Percentiles rank a stretch among this genome's conserved stretches.
Conservation (phyloP, 192 early-diverging fungal species). For the Pilobolus umbonatus region DNA sequence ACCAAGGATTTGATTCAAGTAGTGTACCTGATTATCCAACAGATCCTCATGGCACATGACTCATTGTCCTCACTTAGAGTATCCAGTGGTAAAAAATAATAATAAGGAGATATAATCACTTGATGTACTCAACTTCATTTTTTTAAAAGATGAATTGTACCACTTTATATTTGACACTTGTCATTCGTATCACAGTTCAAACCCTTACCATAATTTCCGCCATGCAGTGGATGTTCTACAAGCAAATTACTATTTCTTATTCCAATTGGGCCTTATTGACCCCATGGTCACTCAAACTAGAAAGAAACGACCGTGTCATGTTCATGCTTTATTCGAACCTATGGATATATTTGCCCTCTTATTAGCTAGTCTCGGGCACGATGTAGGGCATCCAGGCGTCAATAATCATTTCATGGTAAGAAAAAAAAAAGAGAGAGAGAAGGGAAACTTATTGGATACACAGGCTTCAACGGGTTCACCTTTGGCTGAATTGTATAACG, state of each 20-base stretch:
- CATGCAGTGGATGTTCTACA: conserved; percentile 94
- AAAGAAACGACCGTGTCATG: background rate
- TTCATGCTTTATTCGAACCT: conserved; percentile 9
- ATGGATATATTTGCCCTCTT: conserved; percentile 68
- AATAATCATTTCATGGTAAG: conserved; percentile 86
- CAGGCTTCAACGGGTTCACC: conserved; percentile 51
- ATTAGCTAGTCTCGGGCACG: conserved; percentile 71
- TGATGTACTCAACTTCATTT: conserved; percentile 9
- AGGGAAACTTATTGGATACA: background rate
- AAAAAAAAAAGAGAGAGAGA: conserved; percentile 19
- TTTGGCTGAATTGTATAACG: conserved; percentile 88
- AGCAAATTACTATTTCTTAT: conserved; percentile 77
- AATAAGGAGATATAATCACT: background rate
- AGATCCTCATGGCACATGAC: conserved; percentile 47
- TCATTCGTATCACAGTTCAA: conserved; percentile 53
- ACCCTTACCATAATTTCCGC: conserved; percentile 92
- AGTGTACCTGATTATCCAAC: conserved; percentile 63
- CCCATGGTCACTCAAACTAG: conserved; percentile 33
- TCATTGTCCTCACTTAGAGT: conserved; percentile 55
- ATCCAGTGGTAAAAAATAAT: conserved; percentile 37
- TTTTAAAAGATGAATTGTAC: conserved; percentile 6
- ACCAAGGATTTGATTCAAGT: conserved; percentile 63
- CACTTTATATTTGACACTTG: conserved; percentile 11
- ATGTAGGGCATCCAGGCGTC: conserved; percentile 87
- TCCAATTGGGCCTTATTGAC: conserved; percentile 57